Conservation (phyloP, 2,329 filamentous ascomycete genomes). For the Botrytis aclada region DNA sequence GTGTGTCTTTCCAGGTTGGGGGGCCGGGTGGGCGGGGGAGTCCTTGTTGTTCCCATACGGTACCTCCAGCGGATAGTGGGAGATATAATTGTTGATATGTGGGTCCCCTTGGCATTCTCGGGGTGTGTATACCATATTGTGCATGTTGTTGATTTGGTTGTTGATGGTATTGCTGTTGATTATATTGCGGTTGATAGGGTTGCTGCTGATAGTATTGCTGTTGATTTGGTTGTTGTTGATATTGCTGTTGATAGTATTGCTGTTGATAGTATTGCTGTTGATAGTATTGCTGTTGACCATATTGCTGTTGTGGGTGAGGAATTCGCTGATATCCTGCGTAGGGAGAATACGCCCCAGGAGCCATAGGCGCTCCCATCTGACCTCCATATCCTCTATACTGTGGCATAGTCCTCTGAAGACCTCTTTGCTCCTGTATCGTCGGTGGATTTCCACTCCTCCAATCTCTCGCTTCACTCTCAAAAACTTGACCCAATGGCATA, state of each 20-base stretch:
- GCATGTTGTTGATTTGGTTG: background rate
- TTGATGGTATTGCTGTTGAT: background rate
- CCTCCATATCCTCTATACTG: background rate
- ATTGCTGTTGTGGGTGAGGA: background rate
- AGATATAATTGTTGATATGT: background rate
- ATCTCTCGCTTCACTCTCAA: background rate
- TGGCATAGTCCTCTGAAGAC: background rate
- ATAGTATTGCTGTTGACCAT: background rate
- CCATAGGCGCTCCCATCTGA: background rate
- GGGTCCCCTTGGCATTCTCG: background rate
- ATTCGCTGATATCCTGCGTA: background rate
- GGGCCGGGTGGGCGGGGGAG: background rate
- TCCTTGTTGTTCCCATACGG: background rate
- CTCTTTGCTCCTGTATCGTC: background rate
- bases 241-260: background rate
- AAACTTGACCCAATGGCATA: background rate
- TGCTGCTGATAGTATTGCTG: background rate
- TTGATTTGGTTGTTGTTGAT: background rate
- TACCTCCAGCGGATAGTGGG: background rate
- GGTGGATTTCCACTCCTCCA: background rate
- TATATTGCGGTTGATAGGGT: background rate
- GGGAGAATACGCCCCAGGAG: background rate
- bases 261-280: background rate
- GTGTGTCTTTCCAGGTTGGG: background rate
- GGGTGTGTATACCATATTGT: too few species aligned